These are phyloP conservation scores for Spathaspora girioi DNA, from an alignment of 805 yeast species.

Conservation along the genomic window DNA sequence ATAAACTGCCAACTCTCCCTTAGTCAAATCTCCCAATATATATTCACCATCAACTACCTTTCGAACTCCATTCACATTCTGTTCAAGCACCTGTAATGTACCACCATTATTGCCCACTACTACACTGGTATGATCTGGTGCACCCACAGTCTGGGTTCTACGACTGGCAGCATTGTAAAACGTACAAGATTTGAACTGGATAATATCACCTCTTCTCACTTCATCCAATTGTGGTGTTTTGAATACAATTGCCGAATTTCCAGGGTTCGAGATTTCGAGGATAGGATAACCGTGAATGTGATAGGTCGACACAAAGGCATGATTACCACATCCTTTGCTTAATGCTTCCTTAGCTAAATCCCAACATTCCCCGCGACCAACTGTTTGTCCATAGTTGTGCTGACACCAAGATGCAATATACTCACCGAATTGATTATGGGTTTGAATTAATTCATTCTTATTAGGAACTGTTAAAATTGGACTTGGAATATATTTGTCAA, in stretches of 20 bases:
- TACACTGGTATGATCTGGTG: constrained; percentile 51
- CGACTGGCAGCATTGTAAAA: constrained; percentile 36
- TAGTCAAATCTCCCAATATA: constrained; percentile 30
- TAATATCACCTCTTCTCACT: constrained; percentile 51
- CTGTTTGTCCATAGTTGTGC: constrained; percentile 41
- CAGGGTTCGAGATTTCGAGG: constrained; percentile 22
- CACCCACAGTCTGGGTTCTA: constrained; percentile 38
- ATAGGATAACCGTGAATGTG: constrained; percentile 46
- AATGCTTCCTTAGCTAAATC: constrained; percentile 55
- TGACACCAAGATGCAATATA: constrained; percentile 56
- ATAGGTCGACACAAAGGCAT: constrained; percentile 51
- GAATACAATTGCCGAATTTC: constrained; percentile 12
- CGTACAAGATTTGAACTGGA: constrained; percentile 43
- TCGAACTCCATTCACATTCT: constrained; percentile 44
- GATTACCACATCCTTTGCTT: constrained; percentile 51
- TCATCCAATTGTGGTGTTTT: constrained; percentile 29
- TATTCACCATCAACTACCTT: constrained; percentile 38
- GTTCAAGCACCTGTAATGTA: constrained; percentile 41
- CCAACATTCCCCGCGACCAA: constrained; percentile 62
- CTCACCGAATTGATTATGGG: constrained; percentile 43
- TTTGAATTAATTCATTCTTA: constrained; percentile 26
- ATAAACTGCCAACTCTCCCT: constrained; percentile 44
- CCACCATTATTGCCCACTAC: constrained; percentile 26
- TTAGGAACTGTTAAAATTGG: constrained; percentile 33
- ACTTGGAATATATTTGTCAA: constrained; percentile 38